phyloP scores from a whole-genome alignment of 2,329 filamentous ascomycete genomes.

The Botrytis porri region DNA sequence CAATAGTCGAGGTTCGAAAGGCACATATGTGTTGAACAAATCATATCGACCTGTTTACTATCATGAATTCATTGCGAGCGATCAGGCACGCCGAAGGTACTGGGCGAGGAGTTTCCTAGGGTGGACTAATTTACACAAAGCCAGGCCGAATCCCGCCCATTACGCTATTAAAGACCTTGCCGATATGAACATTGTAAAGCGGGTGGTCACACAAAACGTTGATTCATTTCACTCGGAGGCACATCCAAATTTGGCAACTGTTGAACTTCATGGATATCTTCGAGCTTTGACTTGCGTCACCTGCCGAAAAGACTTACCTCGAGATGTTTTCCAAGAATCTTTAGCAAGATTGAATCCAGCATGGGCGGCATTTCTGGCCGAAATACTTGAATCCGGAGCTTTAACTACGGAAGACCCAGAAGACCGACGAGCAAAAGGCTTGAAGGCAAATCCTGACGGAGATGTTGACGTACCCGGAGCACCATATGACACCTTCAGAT shows the following conservation, averaged over 20 bases:
- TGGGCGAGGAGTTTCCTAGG: constrained; percentile 95
- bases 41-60: constrained; percentile 89
- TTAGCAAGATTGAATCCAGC: constrained; percentile 78
- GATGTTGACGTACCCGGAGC: constrained; percentile 88
- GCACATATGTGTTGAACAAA: constrained; percentile 91
- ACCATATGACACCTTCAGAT: constrained; percentile 85
- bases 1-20: constrained; percentile 60
- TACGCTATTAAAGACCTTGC: constrained; percentile 71
- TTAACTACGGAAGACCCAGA: constrained; percentile 73
- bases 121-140: constrained; percentile 77
- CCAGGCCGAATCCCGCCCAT: constrained; percentile 78
- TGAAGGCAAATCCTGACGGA: constrained; percentile 89
- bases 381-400: constrained; percentile 71
- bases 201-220: constrained; percentile 92
- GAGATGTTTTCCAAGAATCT: constrained; percentile 71
- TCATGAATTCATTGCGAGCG: constrained; percentile 74
- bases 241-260: constrained; percentile 69
- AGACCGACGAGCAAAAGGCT: constrained; percentile 63
- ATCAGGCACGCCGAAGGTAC: constrained; percentile 73
- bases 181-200: constrained; percentile 66
- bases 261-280: constrained; percentile 91
- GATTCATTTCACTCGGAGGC: constrained; percentile 85
- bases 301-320: constrained; percentile 69
- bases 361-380: constrained; percentile 74
- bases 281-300: constrained; percentile 76